A percentile compares a stretch with the other conserved stretches of the same genome.
Conservation (phyloP, 805 yeast genomes). For the Pichia cephalocereana region DNA sequence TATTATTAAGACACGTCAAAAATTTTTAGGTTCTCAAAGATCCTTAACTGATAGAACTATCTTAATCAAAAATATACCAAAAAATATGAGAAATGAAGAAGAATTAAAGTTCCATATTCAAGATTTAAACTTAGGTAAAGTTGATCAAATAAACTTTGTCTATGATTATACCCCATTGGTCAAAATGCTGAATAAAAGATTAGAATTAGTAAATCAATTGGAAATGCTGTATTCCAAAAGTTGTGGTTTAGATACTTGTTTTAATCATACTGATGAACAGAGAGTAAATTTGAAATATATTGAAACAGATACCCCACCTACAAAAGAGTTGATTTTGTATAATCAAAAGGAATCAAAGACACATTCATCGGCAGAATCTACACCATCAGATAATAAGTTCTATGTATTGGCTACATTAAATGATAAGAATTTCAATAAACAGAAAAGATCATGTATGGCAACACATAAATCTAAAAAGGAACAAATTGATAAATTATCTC, state of each 20-base stretch:
- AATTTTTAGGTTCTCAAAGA: conserved; percentile 49
- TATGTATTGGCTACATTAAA: not conserved
- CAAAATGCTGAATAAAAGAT: conserved; percentile 28
- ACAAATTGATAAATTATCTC: conserved; percentile 27
- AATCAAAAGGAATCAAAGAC: not conserved
- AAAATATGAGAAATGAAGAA: conserved; percentile 32
- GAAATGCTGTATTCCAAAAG: conserved; percentile 34
- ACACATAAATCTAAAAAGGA: conserved; percentile 16
- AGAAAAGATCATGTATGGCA: not conserved
- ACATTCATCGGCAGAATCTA: not conserved
- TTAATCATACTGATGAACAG: conserved; percentile 15
- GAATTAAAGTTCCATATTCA: conserved; percentile 42
- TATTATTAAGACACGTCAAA: conserved; percentile 45
- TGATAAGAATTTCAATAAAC: not conserved
- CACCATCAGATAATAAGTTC: not conserved
- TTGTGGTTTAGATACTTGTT: conserved; percentile 34
- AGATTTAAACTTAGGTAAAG: conserved; percentile 46
- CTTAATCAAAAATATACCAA: conserved; percentile 45
- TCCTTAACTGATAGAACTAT: conserved; percentile 54
- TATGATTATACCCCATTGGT: conserved; percentile 34
- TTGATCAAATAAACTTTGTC: conserved; percentile 39
- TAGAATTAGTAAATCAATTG: conserved; percentile 23
- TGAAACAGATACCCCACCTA: conserved; percentile 12
- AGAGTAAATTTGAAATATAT: conserved; percentile 25
- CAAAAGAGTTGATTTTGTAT: conserved; percentile 10